Evolutionary conservation across 352 stramenopile genomes (phyloP).

Genomic region (Globisporangium emineosum): DNA sequence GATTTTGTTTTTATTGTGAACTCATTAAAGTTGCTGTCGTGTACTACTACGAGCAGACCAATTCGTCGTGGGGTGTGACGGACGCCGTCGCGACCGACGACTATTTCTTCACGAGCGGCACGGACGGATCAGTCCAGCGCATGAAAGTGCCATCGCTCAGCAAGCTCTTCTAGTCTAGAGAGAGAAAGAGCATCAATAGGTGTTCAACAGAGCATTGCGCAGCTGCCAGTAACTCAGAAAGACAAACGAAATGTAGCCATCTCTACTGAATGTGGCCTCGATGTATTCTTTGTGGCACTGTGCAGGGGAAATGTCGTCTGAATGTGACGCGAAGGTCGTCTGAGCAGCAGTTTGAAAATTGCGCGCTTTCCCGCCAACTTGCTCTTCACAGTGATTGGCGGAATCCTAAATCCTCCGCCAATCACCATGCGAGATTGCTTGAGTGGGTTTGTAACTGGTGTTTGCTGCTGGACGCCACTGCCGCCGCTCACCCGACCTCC

Average conservation of each 20-base stretch:
- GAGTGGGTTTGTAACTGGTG: no score
- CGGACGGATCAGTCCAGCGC: slow-evolving; percentile 78
- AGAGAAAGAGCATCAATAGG: not conserved
- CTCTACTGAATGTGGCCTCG: not conserved
- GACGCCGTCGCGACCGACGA: slow-evolving; percentile 76
- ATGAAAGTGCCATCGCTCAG: slow-evolving; percentile 56
- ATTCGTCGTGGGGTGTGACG: slow-evolving; percentile 79
- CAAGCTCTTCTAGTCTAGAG: slow-evolving; percentile 14
- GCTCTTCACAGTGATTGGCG: not conserved
- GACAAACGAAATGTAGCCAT: not conserved
- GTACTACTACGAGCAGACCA: slow-evolving; percentile 41
- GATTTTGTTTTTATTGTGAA: not conserved
- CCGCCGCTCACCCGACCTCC: no score
- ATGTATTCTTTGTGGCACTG: no score
- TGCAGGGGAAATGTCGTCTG: not conserved
- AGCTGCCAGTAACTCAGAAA: not conserved
- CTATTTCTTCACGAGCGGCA: slow-evolving; percentile 83
- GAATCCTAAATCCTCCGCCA: not conserved
- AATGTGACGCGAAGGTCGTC: not conserved
- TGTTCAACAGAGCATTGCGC: not conserved
- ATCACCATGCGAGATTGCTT: not conserved
- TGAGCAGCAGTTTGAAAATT: not conserved
- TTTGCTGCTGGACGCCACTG: not conserved
- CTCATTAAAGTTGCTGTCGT: not conserved
- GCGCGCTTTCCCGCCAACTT: not conserved